These are phyloP conservation scores for Fusarium chuoi DNA, from an alignment of 2,329 filamentous ascomycete genomes.

Conservation along the genomic window DNA sequence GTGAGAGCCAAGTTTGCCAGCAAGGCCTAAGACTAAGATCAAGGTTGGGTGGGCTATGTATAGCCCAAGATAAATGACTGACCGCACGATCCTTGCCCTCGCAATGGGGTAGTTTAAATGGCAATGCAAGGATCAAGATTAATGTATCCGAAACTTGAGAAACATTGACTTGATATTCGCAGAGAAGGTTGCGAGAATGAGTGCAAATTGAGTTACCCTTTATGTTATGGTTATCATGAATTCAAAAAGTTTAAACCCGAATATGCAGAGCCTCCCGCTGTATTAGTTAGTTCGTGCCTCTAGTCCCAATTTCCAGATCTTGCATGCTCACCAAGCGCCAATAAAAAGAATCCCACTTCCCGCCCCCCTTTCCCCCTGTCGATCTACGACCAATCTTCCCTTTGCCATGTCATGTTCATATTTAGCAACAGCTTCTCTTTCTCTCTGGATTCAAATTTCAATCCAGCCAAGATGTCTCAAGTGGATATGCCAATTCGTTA, in stretches of 20 bases:
- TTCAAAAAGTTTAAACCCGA: not conserved
- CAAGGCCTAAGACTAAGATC: conserved; percentile 2
- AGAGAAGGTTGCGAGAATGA: not conserved
- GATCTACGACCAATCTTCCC: conserved; percentile 14
- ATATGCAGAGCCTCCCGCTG: not conserved
- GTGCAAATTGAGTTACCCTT: not conserved
- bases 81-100: not conserved
- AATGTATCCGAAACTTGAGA: not conserved
- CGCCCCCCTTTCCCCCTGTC: conserved; percentile 14
- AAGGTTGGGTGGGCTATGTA: conserved; percentile 4
- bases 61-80: not conserved
- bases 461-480: not conserved
- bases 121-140: conserved; percentile 6
- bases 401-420: conserved; percentile 16
- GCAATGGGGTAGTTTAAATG: not conserved
- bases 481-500: conserved; percentile 12
- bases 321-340: not conserved
- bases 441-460: not conserved
- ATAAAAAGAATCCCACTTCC: not conserved
- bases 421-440: conserved; percentile 24
- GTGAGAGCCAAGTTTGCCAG: conserved; percentile 28
- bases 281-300: not conserved
- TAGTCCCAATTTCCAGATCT: conserved; percentile 9
- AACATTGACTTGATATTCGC: not conserved
- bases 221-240: not conserved